These are phyloP conservation scores for Urostyla sp. DNA, from an alignment of 73 alveolate species.

Conservation along the genomic window DNA sequence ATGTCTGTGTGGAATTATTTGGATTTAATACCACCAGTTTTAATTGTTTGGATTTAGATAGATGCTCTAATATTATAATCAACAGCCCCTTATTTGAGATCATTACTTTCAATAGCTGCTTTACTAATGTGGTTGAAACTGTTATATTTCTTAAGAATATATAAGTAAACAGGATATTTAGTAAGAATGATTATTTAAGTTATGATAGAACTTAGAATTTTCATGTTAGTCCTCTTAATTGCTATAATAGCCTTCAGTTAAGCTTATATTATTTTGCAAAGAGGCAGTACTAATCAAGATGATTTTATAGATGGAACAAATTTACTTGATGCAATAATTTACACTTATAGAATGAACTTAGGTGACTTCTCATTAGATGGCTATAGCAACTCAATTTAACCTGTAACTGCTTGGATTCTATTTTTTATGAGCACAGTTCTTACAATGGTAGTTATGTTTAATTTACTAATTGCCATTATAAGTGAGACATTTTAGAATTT, in stretches of 20 bases:
- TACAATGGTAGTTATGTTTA: constrained; percentile 42
- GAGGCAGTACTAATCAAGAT: background rate
- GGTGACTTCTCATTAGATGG: constrained; percentile 31
- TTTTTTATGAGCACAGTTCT: constrained; percentile 13
- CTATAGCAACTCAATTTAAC: constrained; percentile 5
- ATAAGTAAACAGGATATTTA: constrained; percentile 46
- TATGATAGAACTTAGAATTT: constrained; percentile 17
- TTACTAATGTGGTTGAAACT: constrained; percentile 55
- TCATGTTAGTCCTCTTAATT: constrained; percentile 37
- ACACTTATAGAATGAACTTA: constrained; percentile 20
- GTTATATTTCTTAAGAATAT: constrained; percentile 58
- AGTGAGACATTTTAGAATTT: constrained; percentile 38
- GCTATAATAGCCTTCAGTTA: constrained; percentile 45
- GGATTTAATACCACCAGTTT: constrained; percentile 39
- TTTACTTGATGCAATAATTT: constrained; percentile 34
- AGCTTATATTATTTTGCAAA: constrained; percentile 40
- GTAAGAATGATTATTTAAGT: constrained; percentile 36
- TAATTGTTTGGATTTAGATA: constrained; percentile 20
- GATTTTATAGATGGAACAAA: constrained; percentile 4
- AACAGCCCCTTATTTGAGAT: background rate
- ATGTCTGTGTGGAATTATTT: constrained; percentile 53
- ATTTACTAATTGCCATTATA: constrained; percentile 56
- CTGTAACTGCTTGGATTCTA: constrained; percentile 21
- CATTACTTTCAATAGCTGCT: constrained; percentile 13
- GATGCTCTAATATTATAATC: constrained; percentile 1